These are phyloP conservation scores for Colletotrichum endophyticum DNA, from an alignment of 2,329 filamentous ascomycete genomes.

Conservation along the genomic window DNA sequence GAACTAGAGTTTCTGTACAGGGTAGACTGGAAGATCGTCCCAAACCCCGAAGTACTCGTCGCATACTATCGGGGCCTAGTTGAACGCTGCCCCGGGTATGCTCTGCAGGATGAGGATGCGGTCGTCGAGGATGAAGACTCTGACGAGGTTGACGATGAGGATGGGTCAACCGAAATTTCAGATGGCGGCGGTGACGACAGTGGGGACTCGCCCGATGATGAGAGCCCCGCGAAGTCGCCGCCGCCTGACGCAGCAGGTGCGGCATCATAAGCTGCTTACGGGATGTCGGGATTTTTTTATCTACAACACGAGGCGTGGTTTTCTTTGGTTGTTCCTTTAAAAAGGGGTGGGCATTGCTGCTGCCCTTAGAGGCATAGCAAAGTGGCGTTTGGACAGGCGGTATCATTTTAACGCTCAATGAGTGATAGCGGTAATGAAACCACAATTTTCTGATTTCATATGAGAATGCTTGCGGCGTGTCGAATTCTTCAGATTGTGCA, in stretches of 20 bases:
- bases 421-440: slow-evolving; percentile 19
- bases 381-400: slow-evolving; percentile 14
- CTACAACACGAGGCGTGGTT: not conserved
- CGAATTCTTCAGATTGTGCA: not conserved
- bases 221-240: slow-evolving; percentile 9
- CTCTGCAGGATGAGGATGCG: slow-evolving; percentile 46
- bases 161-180: slow-evolving; percentile 33
- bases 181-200: slow-evolving; percentile 25
- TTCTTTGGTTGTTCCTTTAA: not conserved
- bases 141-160: slow-evolving; percentile 37
- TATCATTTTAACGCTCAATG: slow-evolving; percentile 6
- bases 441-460: not conserved
- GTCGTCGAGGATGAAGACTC: slow-evolving; percentile 34
- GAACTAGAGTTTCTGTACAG: slow-evolving; percentile 93
- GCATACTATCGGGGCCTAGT: slow-evolving; percentile 93
- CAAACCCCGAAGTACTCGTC: slow-evolving; percentile 89
- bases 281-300: not conserved
- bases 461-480: not conserved
- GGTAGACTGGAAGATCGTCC: slow-evolving; percentile 96
- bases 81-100: slow-evolving; percentile 64
- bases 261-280: not conserved
- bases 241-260: not conserved
- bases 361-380: slow-evolving; percentile 17
- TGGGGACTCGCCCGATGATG: slow-evolving; percentile 23
- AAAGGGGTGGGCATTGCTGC: slow-evolving; percentile 16